Evolutionary conservation across 768 basidiomycete genomes (phyloP), one percentile per base, ranked within the genome.

Genomic region (Lactarius sanguifluus): DNA sequence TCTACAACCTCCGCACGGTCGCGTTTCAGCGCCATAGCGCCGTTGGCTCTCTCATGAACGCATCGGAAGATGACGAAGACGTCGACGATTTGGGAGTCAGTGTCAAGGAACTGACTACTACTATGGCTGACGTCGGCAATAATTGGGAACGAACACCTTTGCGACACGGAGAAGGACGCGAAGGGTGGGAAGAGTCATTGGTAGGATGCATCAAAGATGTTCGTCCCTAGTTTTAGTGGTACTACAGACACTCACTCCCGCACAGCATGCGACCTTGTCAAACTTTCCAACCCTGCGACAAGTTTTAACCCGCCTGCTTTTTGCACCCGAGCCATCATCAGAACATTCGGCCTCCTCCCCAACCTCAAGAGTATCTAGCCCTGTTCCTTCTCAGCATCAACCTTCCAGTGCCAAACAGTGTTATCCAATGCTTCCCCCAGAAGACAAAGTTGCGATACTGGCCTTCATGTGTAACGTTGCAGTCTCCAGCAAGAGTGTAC

Each of bases 171-270:
- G 94, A 96, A 71, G 84, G 86, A 30, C 85, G 94, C 54, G 84
- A 87, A 71, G 90, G 91, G 15, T 98, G 96, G 96, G 94, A 97
- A 77, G 92, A 94, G 70, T 90, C 92, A 18, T 81, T 97, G 25
- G 81, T 95, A 38, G 94, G 93, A 52, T 90, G 94, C 72, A 78
- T 96, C 70, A 92, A 92, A 81, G 90, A 96, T 76, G 95, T 96
- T 72, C 70, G 94, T 86, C 18, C 45, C n/a, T 50, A 1, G 23
- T 20, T n/a, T 36, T 57, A 2, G 56, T 36, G 57, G 54, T 57
- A 23, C 58, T 57, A 23, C 58, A 57, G 7, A 9, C 61, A 54
- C 25, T 56, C 50, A 59, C 50, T 12, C 32, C 64, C 59, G 47
- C 10, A 18, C 72, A 94, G 92, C 89, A 92, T 69, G 93, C 91